Conservation (phyloP, 2,329 filamentous ascomycete genomes). For the Colletotrichum navitas region DNA sequence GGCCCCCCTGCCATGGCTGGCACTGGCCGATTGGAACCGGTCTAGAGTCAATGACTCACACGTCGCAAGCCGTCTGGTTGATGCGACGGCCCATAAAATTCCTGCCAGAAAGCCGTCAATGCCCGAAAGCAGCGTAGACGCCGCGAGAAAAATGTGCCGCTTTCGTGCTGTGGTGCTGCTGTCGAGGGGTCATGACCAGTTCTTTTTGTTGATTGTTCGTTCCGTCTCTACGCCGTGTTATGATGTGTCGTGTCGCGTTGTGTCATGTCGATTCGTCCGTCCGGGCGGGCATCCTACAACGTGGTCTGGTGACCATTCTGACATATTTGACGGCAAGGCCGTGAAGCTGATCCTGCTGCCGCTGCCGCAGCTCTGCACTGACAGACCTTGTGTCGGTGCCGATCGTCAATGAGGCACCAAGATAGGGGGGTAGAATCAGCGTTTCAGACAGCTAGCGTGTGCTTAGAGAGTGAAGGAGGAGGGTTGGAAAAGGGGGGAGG, state of each 20-base stretch:
- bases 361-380: slow-evolving; percentile 31
- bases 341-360: slow-evolving; percentile 2
- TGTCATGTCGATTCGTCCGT: slow-evolving; percentile 34
- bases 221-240: not conserved
- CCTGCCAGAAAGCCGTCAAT: slow-evolving; percentile 29
- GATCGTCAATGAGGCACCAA: slow-evolving; percentile 41
- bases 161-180: slow-evolving; percentile 28
- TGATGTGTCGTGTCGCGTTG: slow-evolving; percentile 22
- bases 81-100: slow-evolving; percentile 38
- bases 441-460: slow-evolving; percentile 43
- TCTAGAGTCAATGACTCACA: slow-evolving; percentile 43
- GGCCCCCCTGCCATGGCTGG: slow-evolving; percentile 20
- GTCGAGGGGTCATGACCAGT: slow-evolving; percentile 4
- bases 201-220: slow-evolving; percentile 1
- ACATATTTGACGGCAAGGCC: slow-evolving; percentile 38
- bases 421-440: slow-evolving; percentile 41
- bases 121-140: slow-evolving; percentile 39
- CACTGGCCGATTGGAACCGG: slow-evolving; percentile 34
- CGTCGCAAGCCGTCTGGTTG: slow-evolving; percentile 39
- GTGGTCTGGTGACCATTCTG: slow-evolving; percentile 37
- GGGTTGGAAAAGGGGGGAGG: slow-evolving; percentile 14
- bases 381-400: slow-evolving; percentile 33
- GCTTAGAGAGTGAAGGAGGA: slow-evolving; percentile 34
- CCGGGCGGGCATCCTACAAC: slow-evolving; percentile 30
- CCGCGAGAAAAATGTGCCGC: slow-evolving; percentile 22